These are phyloP conservation scores for Aristolochia californica DNA, from an alignment of 164 flowering plant genomes.

Conservation along the genomic window DNA sequence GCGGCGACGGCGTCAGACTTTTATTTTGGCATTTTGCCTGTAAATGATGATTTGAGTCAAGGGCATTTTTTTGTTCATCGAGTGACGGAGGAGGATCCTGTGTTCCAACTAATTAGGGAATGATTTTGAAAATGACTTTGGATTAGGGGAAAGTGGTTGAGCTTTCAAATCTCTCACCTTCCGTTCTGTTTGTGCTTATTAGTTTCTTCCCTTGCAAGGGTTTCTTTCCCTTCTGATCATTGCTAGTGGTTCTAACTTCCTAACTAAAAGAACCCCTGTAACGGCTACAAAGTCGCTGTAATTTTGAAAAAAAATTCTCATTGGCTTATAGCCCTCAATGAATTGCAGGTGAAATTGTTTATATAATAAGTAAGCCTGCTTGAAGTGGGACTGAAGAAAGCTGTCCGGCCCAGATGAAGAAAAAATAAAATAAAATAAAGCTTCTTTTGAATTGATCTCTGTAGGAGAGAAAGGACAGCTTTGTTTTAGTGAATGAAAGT, in stretches of 20 bases:
- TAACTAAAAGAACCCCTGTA: slow-evolving; percentile 1
- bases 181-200: background rate
- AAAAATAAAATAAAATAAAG: too few species aligned
- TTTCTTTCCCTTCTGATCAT: slow-evolving; percentile 7
- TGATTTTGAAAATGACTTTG: slow-evolving; percentile 3
- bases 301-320: background rate
- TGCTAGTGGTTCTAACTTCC: slow-evolving; percentile 19
- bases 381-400: background rate
- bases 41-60: too few species aligned
- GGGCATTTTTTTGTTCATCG: too few species aligned
- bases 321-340: background rate
- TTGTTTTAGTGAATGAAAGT: too few species aligned
- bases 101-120: background rate
- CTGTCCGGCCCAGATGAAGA: too few species aligned
- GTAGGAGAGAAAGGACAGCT: too few species aligned
- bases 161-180: slow-evolving; percentile 3
- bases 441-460: too few species aligned
- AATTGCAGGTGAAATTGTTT: too few species aligned
- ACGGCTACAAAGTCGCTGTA: background rate
- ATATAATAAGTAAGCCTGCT: background rate
- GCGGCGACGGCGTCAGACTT: too few species aligned
- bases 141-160: slow-evolving; percentile 4
- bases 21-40: too few species aligned
- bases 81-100: too few species aligned
- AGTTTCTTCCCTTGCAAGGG: slow-evolving; percentile 3